A percentile compares a stretch with the other conserved stretches of the same genome.
Evolutionary conservation across 352 stramenopile genomes (phyloP).

Genomic region (Phytophthora pistaciae): DNA sequence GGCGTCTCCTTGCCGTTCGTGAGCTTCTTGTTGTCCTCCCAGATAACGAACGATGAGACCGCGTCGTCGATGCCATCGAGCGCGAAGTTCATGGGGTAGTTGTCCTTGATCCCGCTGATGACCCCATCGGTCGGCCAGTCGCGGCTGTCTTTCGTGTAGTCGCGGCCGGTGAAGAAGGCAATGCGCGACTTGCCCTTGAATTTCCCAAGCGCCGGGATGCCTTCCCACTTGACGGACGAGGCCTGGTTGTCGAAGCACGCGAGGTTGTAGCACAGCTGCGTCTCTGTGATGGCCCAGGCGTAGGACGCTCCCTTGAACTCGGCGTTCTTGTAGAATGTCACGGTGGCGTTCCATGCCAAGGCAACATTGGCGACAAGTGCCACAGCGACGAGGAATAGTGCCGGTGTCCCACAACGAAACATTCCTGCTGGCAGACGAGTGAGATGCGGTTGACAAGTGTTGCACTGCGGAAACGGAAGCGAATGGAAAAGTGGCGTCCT

Average conservation of each 20-base stretch:
- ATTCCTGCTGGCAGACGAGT: background rate
- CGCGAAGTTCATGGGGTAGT: background rate
- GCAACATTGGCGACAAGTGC: background rate
- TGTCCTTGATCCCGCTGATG: background rate
- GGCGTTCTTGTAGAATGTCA: constrained; percentile 30
- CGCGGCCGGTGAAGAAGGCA: constrained; percentile 27
- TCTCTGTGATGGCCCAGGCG: constrained; percentile 20
- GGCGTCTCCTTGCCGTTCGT: background rate
- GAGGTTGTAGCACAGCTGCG: constrained; percentile 34
- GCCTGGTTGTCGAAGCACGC: constrained; percentile 32
- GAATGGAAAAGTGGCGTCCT: background rate
- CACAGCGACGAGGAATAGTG: background rate
- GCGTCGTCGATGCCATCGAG: background rate
- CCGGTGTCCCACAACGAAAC: background rate
- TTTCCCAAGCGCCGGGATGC: constrained; percentile 2
- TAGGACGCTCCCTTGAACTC: constrained; percentile 19
- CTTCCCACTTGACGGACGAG: constrained; percentile 38
- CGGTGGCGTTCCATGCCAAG: constrained; percentile 11
- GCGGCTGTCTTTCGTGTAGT: constrained; percentile 15
- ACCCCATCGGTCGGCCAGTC: constrained; percentile 23
- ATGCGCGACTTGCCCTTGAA: constrained; percentile 33
- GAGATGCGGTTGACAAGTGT: background rate
- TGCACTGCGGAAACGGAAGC: background rate
- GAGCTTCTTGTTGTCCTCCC: background rate
- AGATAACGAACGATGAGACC: background rate